Evolutionary conservation across 2,329 filamentous ascomycete genomes (phyloP), one percentile per base, ranked within the genome.

Genomic region (Trichoderma gracile): DNA sequence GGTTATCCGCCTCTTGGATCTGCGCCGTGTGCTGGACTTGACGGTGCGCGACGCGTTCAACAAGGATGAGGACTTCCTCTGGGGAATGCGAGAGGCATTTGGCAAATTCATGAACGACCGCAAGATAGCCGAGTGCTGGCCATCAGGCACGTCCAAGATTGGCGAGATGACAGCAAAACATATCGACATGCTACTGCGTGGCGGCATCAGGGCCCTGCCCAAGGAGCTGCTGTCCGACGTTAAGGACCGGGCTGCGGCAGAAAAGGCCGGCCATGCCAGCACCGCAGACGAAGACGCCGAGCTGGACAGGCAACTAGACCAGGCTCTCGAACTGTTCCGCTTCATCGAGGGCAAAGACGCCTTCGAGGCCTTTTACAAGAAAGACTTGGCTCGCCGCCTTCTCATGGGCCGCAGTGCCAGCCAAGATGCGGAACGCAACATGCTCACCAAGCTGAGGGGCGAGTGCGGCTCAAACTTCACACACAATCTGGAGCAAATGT

Each of bases 121-220:
- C 73, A 90, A 89, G 72, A 87, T 86, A 1, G 83, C 86, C 8
- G 81, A 87, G 5, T 88, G 86, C 5, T 94, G 90, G 85, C 86
- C 87, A 58, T 92, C 91, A 0, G 89, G 93, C 63, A 96, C 93
- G 63, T 92, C 93, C 19, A 98, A 96, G 81, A 92, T 96, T 15
- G 95, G 94, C 56, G 95, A 99, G 79, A 97, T 98, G 93, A 96
- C 97, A 70, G 96, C 95, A 33, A 98, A 97, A 77, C 93, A 98
- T 71, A 90, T 99, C 67, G 95, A 99, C 76, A 84, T 90, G 79
- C 82, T 99, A 21, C 84, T 99, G 38, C 88, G 93, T 63, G 92
- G 92, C 56, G 96, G 95, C 1, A 83, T 94, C 53, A 98, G 96
- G 75, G 89, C 90, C 0, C 84, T 96, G 9, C 92, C 91, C 1